Evolutionary conservation across 1,139 yeast genomes (phyloP), one percentile per base, ranked within the genome.

Genomic region (Spathaspora sp.): DNA sequence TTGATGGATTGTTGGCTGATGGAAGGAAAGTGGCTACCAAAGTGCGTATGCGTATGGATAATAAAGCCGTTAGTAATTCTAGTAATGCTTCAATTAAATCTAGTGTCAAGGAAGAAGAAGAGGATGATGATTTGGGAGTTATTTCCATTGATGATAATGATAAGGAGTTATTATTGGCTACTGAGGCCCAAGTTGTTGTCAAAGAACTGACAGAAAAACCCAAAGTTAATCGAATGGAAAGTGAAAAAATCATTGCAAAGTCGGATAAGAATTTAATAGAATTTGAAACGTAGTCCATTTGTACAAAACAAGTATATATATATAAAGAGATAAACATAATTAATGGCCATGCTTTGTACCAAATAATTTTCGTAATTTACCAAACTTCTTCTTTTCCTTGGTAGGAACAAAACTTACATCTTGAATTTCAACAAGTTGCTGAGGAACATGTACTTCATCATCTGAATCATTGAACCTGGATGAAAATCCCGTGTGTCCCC

Each of bases 1-100:
- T 93, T 69, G 96, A 89, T 64, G 95, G 95, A 8, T 76, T 93
- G 49, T 76, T 93, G 53, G 95, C 96, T 0, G 98, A 93, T 64
- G 97, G 97, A 4, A 76, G 89, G 61, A 81, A 91, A 47, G 96
- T 91, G 13, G 97, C 98, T 1, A 82, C 80, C 46, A 91, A 88
- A 59, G 95, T 91, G 1, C 82, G 93, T 54, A 83, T 86, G 55
- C 82, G 96, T 52, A 89, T 89, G 79, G 97, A 90, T 60, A 84
- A 82, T 27, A 78, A 78, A n/a, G 76, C 78, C 24, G 50, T 47
- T 27, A 49, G 50, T 31, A 52, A 54, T 40, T 51, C 57, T 20
- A 69, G 65, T 34, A 60, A 52, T 38, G 54, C 65, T 2, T 63
- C 70, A 3, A 44, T 61, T 47, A 67, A 57, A 41, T 55, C 43